phyloP scores from a whole-genome alignment of 78 protist species.

The Cyanophora paradoxa region DNA sequence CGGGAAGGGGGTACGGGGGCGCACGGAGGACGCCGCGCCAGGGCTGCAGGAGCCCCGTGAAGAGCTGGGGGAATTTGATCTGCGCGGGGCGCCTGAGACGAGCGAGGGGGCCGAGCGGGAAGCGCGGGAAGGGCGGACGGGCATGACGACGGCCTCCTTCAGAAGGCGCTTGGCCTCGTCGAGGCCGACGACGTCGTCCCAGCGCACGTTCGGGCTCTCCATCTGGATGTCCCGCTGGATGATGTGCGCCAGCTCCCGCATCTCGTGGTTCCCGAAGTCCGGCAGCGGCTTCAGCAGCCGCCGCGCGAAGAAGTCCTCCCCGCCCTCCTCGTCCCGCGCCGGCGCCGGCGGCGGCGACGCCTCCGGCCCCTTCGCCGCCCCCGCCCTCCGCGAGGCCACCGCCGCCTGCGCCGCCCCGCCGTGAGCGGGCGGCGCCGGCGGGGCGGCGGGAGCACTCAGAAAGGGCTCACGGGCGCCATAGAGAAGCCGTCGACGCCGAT shows the following conservation, averaged over 20 bases:
- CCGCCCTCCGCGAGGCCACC: neutral
- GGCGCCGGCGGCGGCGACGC: neutral
- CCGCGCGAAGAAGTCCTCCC: slow-evolving; percentile 6
- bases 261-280: slow-evolving; percentile 1
- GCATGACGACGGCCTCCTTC: slow-evolving; percentile 42
- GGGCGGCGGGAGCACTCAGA: too few species aligned
- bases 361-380: neutral
- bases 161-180: slow-evolving; percentile 62
- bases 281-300: slow-evolving; percentile 39
- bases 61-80: slow-evolving; percentile 56
- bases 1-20: too few species aligned
- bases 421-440: too few species aligned
- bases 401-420: neutral
- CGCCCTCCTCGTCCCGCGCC: neutral
- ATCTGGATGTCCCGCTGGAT: slow-evolving; percentile 46
- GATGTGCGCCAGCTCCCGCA: slow-evolving; percentile 28
- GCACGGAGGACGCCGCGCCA: slow-evolving; percentile 79
- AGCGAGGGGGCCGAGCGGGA: too few species aligned
- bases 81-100: slow-evolving; percentile 55
- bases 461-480: neutral
- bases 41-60: slow-evolving; percentile 50
- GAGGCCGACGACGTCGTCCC: slow-evolving; percentile 56
- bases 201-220: slow-evolving; percentile 51
- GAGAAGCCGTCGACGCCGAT: neutral
- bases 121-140: too few species aligned